These are phyloP conservation scores for Spinellus fusiger DNA, from an alignment of 192 early-diverging fungal species.

Conservation along the genomic window DNA sequence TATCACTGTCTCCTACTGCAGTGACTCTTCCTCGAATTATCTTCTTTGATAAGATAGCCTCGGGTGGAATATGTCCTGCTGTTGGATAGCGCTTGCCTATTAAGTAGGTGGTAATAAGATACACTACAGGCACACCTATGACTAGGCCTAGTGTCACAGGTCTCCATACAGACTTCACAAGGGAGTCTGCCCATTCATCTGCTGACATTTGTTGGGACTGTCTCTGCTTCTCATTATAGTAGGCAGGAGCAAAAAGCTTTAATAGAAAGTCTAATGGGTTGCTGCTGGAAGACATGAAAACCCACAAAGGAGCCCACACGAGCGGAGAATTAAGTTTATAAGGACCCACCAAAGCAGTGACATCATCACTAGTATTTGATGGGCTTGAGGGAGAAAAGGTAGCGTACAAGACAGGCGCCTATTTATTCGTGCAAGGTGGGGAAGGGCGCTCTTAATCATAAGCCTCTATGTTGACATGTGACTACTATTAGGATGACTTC, in stretches of 20 bases:
- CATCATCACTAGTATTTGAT: too few relatives aligned
- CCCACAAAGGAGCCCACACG: too few relatives aligned
- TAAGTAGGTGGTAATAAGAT: conserved; percentile 7
- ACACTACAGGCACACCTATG: conserved; percentile 22
- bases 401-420: too few relatives aligned
- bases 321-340: too few relatives aligned
- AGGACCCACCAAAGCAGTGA: too few relatives aligned
- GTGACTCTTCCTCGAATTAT: conserved; percentile 39
- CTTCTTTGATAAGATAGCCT: conserved; percentile 27
- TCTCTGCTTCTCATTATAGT: neutral
- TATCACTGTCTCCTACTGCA: conserved; percentile 50
- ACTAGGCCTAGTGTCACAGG: conserved; percentile 1
- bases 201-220: neutral
- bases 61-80: conserved; percentile 39
- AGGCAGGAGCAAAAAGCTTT: neutral
- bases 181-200: conserved; percentile 12
- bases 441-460: too few relatives aligned
- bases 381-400: too few relatives aligned
- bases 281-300: too few relatives aligned
- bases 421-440: too few relatives aligned
- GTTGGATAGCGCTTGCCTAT: conserved; percentile 39
- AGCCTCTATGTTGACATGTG: too few relatives aligned
- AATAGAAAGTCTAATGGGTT: neutral
- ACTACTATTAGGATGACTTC: too few relatives aligned
- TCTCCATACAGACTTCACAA: conserved; percentile 13